Evolutionary conservation across 2,329 filamentous ascomycete species (phyloP).

Genomic region (Diaporthe citri): DNA sequence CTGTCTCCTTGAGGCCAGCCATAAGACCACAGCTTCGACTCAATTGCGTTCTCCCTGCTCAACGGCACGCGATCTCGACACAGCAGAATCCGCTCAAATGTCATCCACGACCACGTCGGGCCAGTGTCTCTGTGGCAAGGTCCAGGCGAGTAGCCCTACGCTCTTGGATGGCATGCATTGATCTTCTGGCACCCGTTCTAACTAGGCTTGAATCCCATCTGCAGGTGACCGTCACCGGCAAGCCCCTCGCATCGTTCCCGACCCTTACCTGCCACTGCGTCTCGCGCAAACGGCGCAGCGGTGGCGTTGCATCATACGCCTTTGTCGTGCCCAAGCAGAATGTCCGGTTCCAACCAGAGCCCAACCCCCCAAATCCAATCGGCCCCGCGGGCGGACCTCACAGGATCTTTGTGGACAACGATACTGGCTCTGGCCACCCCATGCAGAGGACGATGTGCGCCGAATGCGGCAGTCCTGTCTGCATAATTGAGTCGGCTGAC

Average conservation of each 20-base stretch:
- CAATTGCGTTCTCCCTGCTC: too few species aligned
- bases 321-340: conserved; percentile 37
- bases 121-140: conserved; percentile 38
- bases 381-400: conserved; percentile 12
- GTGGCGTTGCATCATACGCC: conserved; percentile 37
- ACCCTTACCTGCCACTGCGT: conserved; percentile 39
- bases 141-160: conserved; percentile 9
- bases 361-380: background rate
- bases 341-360: conserved; percentile 28
- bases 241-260: conserved; percentile 24
- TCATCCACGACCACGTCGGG: conserved; percentile 22
- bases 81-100: background rate
- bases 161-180: background rate
- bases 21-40: background rate
- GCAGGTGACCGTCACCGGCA: conserved; percentile 37
- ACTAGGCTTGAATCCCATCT: background rate
- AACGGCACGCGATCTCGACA: background rate
- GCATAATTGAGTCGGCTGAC: conserved; percentile 33
- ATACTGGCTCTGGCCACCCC: conserved; percentile 34
- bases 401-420: conserved; percentile 33
- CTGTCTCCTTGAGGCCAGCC: background rate
- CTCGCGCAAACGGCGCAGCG: conserved; percentile 37
- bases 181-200: background rate
- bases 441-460: conserved; percentile 40
- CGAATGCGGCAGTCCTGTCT: conserved; percentile 38